Evolutionary conservation across 148 eudicot genomes (phyloP).

Genomic region (Cornus controversa): DNA sequence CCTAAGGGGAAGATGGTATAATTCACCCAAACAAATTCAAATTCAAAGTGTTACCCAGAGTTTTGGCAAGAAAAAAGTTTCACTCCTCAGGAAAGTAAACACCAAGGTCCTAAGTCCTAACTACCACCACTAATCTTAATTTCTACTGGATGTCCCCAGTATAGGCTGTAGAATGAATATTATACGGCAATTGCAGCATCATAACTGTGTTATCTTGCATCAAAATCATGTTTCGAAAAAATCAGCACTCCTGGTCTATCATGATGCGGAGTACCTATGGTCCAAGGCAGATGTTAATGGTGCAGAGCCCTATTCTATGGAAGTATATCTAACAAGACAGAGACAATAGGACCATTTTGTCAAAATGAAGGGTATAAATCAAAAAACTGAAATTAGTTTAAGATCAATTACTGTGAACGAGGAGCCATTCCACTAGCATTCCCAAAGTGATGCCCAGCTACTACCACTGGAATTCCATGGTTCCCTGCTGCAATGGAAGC

Average conservation of each 20-base stretch:
- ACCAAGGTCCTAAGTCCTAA: not conserved
- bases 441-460: constrained; percentile 90
- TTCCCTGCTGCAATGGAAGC: constrained; percentile 96
- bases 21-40: too few species aligned
- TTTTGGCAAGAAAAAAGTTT: too few species aligned
- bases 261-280: not conserved
- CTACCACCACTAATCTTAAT: not conserved
- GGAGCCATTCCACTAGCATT: constrained; percentile 99
- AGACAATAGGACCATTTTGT: not conserved
- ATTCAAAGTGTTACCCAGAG: too few species aligned
- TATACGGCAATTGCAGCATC: not conserved
- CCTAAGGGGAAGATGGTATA: too few species aligned
- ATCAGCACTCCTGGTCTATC: not conserved
- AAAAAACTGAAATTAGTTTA: constrained; percentile 15
- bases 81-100: not conserved
- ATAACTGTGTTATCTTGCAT: not conserved
- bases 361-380: not conserved
- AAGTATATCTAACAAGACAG: not conserved
- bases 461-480: constrained; percentile 91
- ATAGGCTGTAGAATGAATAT: not conserved
- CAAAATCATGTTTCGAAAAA: not conserved
- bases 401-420: constrained; percentile 80
- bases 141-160: not conserved
- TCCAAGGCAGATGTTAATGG: not conserved
- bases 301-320: not conserved